phyloP scores from a whole-genome alignment of 257 asterid species.

The Linderniella brevidens region DNA sequence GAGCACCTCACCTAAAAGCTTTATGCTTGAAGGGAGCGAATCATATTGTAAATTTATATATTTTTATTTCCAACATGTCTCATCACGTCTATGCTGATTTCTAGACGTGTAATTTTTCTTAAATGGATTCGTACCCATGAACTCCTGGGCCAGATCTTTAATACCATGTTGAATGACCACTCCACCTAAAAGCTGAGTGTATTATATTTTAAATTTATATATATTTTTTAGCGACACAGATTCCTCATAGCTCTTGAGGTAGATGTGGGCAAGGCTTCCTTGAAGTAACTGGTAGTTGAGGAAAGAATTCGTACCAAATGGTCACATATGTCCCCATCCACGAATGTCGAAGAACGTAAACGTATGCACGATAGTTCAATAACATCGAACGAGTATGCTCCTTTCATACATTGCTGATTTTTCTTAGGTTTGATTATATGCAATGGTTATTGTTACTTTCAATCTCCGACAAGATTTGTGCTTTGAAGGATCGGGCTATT shows the following conservation, averaged over 20 bases:
- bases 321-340: conserved; percentile 35
- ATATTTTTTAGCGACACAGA: conserved; percentile 64
- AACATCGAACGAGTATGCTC: neutral
- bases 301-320: conserved; percentile 46
- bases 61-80: no score
- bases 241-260: conserved; percentile 85
- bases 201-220: no score
- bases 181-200: no score
- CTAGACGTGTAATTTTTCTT: no score
- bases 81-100: no score
- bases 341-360: conserved; percentile 51
- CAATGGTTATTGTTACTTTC: conserved; percentile 23
- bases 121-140: no score
- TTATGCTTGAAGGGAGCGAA: no score
- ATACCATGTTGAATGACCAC: no score
- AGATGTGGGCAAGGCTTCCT: conserved; percentile 68
- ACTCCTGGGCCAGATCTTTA: no score
- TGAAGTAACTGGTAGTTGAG: conserved; percentile 70
- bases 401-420: neutral
- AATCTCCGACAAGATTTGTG: conserved; percentile 60
- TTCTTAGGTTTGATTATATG: neutral
- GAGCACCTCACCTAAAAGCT: no score
- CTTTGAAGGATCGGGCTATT: conserved; percentile 65
- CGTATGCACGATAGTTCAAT: conserved; percentile 39
- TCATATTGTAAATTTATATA: no score